Conservation (phyloP, 257 asterid species). For the Euphrasia confusa region DNA sequence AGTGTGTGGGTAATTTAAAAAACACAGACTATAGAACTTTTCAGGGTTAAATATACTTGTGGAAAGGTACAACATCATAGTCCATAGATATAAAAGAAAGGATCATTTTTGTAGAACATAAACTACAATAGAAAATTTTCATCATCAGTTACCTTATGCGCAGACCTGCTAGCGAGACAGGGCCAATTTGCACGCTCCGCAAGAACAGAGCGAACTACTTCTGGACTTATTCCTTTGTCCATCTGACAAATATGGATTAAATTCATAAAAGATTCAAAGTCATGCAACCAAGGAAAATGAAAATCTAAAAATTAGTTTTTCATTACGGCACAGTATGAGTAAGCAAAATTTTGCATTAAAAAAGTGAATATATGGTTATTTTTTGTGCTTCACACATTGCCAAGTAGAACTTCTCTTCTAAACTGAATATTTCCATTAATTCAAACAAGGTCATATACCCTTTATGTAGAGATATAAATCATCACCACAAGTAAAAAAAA, state of each 20-base stretch:
- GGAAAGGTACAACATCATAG: too few species aligned
- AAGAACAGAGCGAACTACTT: conserved; percentile 82
- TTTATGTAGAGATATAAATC: conserved; percentile 3
- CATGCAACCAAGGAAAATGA: background rate
- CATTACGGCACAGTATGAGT: background rate
- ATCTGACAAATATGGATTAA: conserved; percentile 47
- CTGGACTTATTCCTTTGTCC: conserved; percentile 80
- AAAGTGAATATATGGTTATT: too few species aligned
- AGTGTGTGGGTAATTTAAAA: too few species aligned
- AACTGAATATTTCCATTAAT: conserved; percentile 15
- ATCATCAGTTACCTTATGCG: conserved; percentile 45
- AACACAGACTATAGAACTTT: too few species aligned
- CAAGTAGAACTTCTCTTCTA: background rate
- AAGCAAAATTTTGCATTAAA: conserved; percentile 3
- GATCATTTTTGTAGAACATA: too few species aligned
- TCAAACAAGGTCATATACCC: conserved; percentile 4
- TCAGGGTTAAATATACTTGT: too few species aligned
- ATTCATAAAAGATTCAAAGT: conserved; percentile 15
- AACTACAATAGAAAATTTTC: conserved; percentile 9
- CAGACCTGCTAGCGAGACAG: conserved; percentile 73
- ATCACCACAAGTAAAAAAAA: conserved; percentile 1
- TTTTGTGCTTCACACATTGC: too few species aligned
- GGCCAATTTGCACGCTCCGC: conserved; percentile 83
- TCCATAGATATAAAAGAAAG: too few species aligned
- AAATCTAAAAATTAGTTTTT: background rate